Evolutionary conservation across 1,284 basidiomycete genomes (phyloP).

Genomic region (Ganoderma multipileum): DNA sequence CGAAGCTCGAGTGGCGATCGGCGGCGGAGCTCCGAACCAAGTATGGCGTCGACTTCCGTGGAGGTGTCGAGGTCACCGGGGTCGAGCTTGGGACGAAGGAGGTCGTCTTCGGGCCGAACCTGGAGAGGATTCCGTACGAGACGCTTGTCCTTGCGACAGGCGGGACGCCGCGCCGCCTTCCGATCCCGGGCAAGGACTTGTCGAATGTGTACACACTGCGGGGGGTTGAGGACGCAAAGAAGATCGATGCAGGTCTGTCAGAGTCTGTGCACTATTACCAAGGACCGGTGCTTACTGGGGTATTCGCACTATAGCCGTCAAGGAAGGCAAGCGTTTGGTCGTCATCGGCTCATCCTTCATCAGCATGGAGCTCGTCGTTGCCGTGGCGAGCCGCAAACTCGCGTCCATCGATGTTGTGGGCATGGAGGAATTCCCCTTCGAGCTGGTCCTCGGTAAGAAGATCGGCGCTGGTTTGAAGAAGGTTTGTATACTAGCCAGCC

Average conservation of each 20-base stretch:
- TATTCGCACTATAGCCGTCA: conserved; percentile 30
- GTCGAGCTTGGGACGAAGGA: conserved; percentile 69
- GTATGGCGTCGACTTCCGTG: conserved; percentile 79
- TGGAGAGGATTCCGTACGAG: conserved; percentile 71
- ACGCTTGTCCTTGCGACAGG: conserved; percentile 80
- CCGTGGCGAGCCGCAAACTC: conserved; percentile 77
- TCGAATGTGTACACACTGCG: conserved; percentile 85
- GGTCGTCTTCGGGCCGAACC: conserved; percentile 64
- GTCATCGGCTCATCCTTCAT: conserved; percentile 95
- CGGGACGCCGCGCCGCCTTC: conserved; percentile 71
- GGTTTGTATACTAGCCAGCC: conserved; percentile 45
- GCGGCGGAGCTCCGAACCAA: conserved; percentile 82
- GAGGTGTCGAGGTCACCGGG: conserved; percentile 73
- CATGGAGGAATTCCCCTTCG: conserved; percentile 86
- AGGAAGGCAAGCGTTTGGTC: conserved; percentile 80
- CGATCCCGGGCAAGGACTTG: conserved; percentile 80
- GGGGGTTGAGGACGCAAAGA: conserved; percentile 75
- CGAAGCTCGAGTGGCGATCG: conserved; percentile 80
- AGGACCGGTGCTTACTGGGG: conserved; percentile 10
- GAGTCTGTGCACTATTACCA: neutral
- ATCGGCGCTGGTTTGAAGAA: conserved; percentile 85
- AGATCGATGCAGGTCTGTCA: conserved; percentile 71
- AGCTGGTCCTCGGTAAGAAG: conserved; percentile 81
- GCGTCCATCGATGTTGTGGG: conserved; percentile 86
- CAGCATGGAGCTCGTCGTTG: conserved; percentile 89